Conservation (phyloP, 129 eudicot genomes). For the Ambrosia artemisiifolia region DNA sequence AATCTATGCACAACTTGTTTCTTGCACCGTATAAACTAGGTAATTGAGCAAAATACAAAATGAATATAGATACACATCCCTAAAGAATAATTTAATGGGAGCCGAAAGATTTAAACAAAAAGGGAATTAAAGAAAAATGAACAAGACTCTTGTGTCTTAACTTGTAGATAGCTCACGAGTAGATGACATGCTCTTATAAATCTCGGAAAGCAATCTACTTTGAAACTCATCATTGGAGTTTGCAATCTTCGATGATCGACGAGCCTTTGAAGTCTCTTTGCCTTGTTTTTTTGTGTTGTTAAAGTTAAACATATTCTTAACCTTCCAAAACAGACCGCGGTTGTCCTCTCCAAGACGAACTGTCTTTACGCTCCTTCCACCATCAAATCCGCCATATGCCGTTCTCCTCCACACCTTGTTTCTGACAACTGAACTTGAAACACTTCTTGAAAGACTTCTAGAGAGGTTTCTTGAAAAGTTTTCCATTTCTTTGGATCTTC, state of each 20-base stretch:
- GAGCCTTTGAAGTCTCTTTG: constrained; percentile 10
- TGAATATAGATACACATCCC: background rate
- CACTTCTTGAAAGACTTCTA: constrained; percentile 25
- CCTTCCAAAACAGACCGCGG: constrained; percentile 16
- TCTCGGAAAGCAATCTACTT: constrained; percentile 7
- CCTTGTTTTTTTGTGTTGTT: background rate
- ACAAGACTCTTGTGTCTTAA: background rate
- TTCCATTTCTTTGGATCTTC: constrained; percentile 14
- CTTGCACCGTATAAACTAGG: too few species aligned
- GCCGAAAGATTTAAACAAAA: background rate
- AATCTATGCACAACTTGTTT: too few species aligned
- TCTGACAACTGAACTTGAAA: constrained; percentile 16
- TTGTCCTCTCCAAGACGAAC: constrained; percentile 25
- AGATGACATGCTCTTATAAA: constrained; percentile 28
- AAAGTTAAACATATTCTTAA: constrained; percentile 19
- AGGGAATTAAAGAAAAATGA: background rate
- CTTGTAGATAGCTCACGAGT: constrained; percentile 7
- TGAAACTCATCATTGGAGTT: constrained; percentile 21
- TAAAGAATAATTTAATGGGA: background rate
- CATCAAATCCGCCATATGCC: constrained; percentile 17
- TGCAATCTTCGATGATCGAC: constrained; percentile 17
- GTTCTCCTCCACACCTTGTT: constrained; percentile 28
- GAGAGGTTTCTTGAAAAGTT: constrained; percentile 25
- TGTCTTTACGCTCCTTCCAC: constrained; percentile 26
- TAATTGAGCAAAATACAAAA: background rate